These are phyloP conservation scores for Stagonosporopsis chrysanthemi DNA, from an alignment of 2,329 filamentous ascomycete species.

Conservation along the genomic window DNA sequence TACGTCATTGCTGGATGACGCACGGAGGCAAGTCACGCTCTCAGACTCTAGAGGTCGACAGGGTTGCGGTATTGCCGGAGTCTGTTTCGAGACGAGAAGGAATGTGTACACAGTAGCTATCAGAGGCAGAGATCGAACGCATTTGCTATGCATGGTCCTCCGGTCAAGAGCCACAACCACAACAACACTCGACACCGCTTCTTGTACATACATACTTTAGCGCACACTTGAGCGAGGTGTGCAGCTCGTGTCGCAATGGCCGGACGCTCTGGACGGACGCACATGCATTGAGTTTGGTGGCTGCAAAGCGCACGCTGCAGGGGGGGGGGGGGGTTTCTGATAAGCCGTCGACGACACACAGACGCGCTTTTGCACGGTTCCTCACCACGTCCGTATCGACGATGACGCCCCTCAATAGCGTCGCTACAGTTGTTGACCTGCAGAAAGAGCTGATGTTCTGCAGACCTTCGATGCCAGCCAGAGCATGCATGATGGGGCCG, in stretches of 20 bases:
- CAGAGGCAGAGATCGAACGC: not conserved
- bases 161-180: slow-evolving; percentile 2
- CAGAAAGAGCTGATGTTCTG: slow-evolving; percentile 14
- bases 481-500: slow-evolving; percentile 12
- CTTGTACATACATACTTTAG: not conserved
- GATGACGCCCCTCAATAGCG: not conserved
- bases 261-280: not conserved
- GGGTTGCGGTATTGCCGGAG: not conserved
- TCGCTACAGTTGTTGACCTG: slow-evolving; percentile 3
- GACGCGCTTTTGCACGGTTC: not conserved
- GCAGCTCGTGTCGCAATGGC: not conserved
- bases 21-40: slow-evolving; percentile 1
- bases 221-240: not conserved
- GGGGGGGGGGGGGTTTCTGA: too few relatives aligned
- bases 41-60: slow-evolving; percentile 1
- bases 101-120: too few relatives aligned
- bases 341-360: not conserved
- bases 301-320: not conserved
- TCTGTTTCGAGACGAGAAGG: too few relatives aligned
- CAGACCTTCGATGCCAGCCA: slow-evolving; percentile 20
- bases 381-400: not conserved
- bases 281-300: not conserved
- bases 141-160: not conserved
- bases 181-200: slow-evolving; percentile 10
- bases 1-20: slow-evolving; percentile 10